These are phyloP conservation scores for Lindgomyces ingoldianus DNA, from an alignment of 495 filamentous ascomycete species.

Conservation along the genomic window DNA sequence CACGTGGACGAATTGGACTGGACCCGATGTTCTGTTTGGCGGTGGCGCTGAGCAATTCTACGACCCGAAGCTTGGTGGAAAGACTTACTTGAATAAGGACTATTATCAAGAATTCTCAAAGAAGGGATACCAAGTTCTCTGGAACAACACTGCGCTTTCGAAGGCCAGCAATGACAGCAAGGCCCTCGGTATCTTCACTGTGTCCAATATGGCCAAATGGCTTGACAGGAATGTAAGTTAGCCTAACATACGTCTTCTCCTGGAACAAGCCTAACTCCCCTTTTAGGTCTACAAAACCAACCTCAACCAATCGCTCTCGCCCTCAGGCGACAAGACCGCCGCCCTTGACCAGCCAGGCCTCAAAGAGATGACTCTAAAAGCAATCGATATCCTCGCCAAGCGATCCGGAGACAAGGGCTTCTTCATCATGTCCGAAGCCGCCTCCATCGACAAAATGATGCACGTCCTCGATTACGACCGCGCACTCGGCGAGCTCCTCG, in stretches of 20 bases:
- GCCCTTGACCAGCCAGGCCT: slow-evolving; percentile 70
- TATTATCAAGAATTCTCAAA: slow-evolving; percentile 68
- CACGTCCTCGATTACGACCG: slow-evolving; percentile 74
- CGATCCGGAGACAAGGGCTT: slow-evolving; percentile 66
- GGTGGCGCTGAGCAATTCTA: slow-evolving; percentile 74
- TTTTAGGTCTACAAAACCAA: slow-evolving; percentile 62
- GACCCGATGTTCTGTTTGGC: slow-evolving; percentile 72
- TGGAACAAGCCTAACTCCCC: not conserved
- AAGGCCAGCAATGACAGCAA: slow-evolving; percentile 54
- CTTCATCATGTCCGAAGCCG: slow-evolving; percentile 76
- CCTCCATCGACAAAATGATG: slow-evolving; percentile 80
- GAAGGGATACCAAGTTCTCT: slow-evolving; percentile 63
- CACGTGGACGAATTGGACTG: slow-evolving; percentile 66
- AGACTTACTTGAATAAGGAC: slow-evolving; percentile 58
- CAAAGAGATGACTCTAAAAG: slow-evolving; percentile 81
- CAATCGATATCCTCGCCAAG: slow-evolving; percentile 65
- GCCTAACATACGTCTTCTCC: not conserved
- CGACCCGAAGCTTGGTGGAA: slow-evolving; percentile 46
- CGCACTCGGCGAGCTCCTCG: slow-evolving; percentile 71
- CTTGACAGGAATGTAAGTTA: slow-evolving; percentile 57
- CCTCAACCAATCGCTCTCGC: slow-evolving; percentile 61
- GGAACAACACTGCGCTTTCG: slow-evolving; percentile 66
- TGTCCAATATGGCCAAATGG: slow-evolving; percentile 67
- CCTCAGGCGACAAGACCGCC: slow-evolving; percentile 57
- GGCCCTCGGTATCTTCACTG: slow-evolving; percentile 69